Evolutionary conservation across 306 rosid species (phyloP).

Genomic region (Gillenia trifoliata): DNA sequence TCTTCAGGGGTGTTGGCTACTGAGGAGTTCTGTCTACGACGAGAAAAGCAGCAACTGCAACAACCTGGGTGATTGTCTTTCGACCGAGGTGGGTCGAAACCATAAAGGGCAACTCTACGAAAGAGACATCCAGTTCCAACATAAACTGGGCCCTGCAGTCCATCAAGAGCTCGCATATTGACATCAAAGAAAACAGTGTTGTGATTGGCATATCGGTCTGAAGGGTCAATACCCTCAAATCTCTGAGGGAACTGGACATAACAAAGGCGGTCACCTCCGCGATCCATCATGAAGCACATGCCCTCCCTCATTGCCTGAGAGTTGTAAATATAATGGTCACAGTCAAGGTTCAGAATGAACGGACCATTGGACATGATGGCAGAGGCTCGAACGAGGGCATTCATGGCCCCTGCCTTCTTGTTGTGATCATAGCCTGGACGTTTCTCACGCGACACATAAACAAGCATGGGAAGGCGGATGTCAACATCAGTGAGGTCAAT

Average conservation of each 20-base stretch:
- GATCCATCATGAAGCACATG: constrained; percentile 98
- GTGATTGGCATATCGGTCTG: constrained; percentile 95
- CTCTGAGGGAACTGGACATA: constrained; percentile 98
- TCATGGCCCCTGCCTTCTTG: constrained; percentile 97
- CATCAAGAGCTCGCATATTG: constrained; percentile 97
- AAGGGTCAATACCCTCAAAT: constrained; percentile 95
- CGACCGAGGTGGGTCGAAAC: constrained; percentile 90
- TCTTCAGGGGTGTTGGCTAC: constrained; percentile 52
- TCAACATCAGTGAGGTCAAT: constrained; percentile 70
- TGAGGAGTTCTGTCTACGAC: constrained; percentile 49
- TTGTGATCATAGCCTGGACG: constrained; percentile 97
- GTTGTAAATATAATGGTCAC: constrained; percentile 87
- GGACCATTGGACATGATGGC: constrained; percentile 96
- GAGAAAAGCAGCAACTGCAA: constrained; percentile 69
- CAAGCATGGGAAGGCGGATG: constrained; percentile 91
- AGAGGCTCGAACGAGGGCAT: constrained; percentile 88
- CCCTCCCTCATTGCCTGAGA: constrained; percentile 96
- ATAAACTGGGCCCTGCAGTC: constrained; percentile 94
- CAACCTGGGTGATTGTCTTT: constrained; percentile 62
- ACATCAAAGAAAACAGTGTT: constrained; percentile 96
- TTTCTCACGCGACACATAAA: constrained; percentile 92
- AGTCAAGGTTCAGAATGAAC: constrained; percentile 86
- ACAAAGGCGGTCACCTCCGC: constrained; percentile 94
- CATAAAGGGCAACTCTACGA: constrained; percentile 83
- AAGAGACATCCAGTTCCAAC: constrained; percentile 97